A percentile compares a stretch with the other conserved stretches of the same genome.
Conservation (phyloP, 2,329 filamentous ascomycete genomes). For the Clarireedia sp. region DNA sequence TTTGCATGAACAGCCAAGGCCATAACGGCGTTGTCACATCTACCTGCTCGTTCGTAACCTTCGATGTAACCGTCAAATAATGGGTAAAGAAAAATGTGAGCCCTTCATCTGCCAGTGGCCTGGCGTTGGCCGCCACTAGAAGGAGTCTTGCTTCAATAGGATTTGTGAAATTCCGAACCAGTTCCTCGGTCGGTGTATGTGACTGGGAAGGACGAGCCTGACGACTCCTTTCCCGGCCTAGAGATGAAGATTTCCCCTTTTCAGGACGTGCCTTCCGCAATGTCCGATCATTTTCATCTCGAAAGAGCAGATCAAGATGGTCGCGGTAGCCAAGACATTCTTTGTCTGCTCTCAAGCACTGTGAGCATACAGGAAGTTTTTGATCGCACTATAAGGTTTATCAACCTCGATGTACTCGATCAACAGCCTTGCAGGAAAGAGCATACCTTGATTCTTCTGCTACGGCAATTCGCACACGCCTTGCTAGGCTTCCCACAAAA, state of each 20-base stretch:
- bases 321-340: conserved; percentile 47
- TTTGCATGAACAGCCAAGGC: neutral
- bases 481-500: conserved; percentile 24
- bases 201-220: neutral
- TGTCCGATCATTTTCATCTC: conserved; percentile 48
- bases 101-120: conserved; percentile 12
- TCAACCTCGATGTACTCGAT: neutral
- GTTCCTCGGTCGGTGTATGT: neutral
- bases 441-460: conserved; percentile 21
- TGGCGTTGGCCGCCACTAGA: neutral
- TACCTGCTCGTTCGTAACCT: neutral
- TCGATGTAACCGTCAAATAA: conserved; percentile 11
- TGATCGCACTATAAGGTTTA: conserved; percentile 38
- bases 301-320: conserved; percentile 47
- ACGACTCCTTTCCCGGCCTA: too few relatives aligned
- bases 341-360: conserved; percentile 44
- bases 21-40: conserved; percentile 20
- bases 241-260: neutral
- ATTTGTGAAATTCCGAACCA: neutral
- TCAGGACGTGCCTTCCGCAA: conserved; percentile 37
- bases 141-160: neutral
- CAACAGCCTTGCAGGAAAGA: neutral
- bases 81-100: conserved; percentile 22
- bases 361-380: conserved; percentile 42
- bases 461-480: conserved; percentile 18